Percentiles rank a stretch among this genome's conserved stretches.
Evolutionary conservation across 768 basidiomycete species (phyloP).

Genomic region (Mycena sanguinolenta): DNA sequence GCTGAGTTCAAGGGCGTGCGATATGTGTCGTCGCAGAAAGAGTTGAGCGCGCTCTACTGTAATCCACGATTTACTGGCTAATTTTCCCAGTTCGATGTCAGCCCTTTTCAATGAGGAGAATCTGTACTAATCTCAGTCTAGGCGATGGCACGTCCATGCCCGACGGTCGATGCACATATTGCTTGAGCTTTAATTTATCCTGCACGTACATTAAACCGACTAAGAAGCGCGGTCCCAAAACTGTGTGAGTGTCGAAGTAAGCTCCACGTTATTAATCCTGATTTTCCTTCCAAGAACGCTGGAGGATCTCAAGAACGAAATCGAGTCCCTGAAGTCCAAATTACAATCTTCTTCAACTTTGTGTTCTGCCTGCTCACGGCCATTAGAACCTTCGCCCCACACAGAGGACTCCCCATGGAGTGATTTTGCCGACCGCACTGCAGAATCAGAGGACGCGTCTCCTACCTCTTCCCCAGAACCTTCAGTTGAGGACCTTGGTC

Average conservation of each 20-base stretch:
- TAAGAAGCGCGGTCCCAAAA: slow-evolving; percentile 1
- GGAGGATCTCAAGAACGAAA: background rate
- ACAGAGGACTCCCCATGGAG: too few relatives aligned
- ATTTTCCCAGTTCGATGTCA: slow-evolving; percentile 2
- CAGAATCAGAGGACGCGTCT: too few relatives aligned
- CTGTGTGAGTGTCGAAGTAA: background rate
- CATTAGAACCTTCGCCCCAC: background rate
- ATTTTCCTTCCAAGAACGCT: background rate
- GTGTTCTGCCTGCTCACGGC: slow-evolving; percentile 5
- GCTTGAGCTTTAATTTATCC: background rate
- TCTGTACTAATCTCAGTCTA: background rate
- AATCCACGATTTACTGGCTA: background rate
- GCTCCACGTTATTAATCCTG: too few relatives aligned
- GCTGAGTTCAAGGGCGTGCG: too few relatives aligned
- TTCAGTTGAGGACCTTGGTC: background rate
- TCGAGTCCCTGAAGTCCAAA: background rate
- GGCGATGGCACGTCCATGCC: background rate
- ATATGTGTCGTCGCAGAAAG: background rate
- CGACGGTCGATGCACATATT: background rate
- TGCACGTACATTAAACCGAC: background rate
- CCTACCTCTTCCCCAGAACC: too few relatives aligned
- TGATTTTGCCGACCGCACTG: too few relatives aligned
- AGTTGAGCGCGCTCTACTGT: background rate
- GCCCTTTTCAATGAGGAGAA: background rate
- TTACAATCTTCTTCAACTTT: background rate